Conservation (phyloP, 164 flowering plant genomes). For the Nymphaea colorata region DNA sequence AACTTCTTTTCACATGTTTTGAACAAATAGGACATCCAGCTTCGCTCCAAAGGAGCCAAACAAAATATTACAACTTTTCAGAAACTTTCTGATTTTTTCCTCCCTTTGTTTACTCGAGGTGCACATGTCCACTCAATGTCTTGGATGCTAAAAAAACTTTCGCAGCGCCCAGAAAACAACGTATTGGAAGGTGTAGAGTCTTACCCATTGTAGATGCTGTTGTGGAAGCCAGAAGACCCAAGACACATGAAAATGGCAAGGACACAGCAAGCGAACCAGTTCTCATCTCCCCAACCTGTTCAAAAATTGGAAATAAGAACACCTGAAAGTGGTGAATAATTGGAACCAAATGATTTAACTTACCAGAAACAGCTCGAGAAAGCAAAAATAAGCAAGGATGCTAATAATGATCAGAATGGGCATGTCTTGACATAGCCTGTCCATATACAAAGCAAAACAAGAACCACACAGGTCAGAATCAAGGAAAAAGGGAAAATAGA, state of each 20-base stretch:
- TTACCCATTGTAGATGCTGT: conserved; percentile 90
- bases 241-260: conserved; percentile 80
- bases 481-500: too few relatives aligned
- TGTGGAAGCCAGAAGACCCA: conserved; percentile 89
- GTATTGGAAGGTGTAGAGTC: background rate
- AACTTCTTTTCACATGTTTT: background rate
- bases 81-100: background rate
- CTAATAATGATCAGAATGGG: conserved; percentile 88
- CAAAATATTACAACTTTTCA: too few relatives aligned
- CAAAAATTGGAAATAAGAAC: conserved; percentile 1
- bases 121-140: background rate
- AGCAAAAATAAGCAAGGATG: conserved; percentile 96
- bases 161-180: background rate
- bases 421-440: conserved; percentile 90
- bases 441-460: background rate
- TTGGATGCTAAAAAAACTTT: background rate
- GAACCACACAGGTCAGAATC: too few relatives aligned
- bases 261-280: conserved; percentile 78
- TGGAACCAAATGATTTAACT: conserved; percentile 6
- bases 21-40: too few relatives aligned
- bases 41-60: too few relatives aligned
- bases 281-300: conserved; percentile 66
- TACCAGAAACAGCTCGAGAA: conserved; percentile 97
- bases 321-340: background rate
- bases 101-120: background rate